phyloP scores from a whole-genome alignment of 2,329 filamentous ascomycete genomes.

The Penicillium sp. region DNA sequence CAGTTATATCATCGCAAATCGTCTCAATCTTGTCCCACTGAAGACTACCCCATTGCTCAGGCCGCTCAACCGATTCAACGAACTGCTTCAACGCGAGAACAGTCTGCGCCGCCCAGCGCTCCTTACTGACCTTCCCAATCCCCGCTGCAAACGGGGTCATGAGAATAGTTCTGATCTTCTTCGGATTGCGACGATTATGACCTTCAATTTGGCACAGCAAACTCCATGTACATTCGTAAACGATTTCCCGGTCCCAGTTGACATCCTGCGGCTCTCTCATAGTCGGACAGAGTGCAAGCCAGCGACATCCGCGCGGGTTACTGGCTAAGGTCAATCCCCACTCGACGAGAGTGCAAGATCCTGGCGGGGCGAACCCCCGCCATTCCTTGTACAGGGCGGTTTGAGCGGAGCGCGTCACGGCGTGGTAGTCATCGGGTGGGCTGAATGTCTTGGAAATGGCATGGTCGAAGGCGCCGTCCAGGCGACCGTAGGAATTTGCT shows the following conservation, averaged over 20 bases:
- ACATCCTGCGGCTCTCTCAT: constrained; percentile 54
- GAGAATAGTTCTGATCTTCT: constrained; percentile 49
- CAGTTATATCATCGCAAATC: constrained; percentile 29
- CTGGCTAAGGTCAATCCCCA: constrained; percentile 17
- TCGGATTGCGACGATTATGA: constrained; percentile 45
- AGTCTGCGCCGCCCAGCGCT: constrained; percentile 56
- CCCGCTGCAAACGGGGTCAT: constrained; percentile 61
- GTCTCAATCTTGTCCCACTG: constrained; percentile 40
- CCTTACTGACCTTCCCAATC: constrained; percentile 48
- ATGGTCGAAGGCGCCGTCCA: constrained; percentile 61
- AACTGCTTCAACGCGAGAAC: constrained; percentile 59
- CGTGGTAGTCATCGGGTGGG: constrained; percentile 47
- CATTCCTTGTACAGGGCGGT: constrained; percentile 50
- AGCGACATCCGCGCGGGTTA: constrained; percentile 49
- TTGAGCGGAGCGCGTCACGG: constrained; percentile 54
- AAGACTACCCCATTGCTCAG: constrained; percentile 48
- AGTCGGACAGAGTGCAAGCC: constrained; percentile 58
- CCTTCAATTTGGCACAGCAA: constrained; percentile 55
- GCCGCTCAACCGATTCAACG: constrained; percentile 51
- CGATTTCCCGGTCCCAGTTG: constrained; percentile 57
- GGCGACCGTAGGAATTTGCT: constrained; percentile 58
- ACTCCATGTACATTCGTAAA: constrained; percentile 60
- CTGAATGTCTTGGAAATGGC: constrained; percentile 57
- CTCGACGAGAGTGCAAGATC: constrained; percentile 54
- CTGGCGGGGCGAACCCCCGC: constrained; percentile 57